A percentile compares a stretch with the other conserved stretches of the same genome.
Conservation (phyloP, 768 basidiomycete genomes). For the Rhodosporidiobolus sp. region DNA sequence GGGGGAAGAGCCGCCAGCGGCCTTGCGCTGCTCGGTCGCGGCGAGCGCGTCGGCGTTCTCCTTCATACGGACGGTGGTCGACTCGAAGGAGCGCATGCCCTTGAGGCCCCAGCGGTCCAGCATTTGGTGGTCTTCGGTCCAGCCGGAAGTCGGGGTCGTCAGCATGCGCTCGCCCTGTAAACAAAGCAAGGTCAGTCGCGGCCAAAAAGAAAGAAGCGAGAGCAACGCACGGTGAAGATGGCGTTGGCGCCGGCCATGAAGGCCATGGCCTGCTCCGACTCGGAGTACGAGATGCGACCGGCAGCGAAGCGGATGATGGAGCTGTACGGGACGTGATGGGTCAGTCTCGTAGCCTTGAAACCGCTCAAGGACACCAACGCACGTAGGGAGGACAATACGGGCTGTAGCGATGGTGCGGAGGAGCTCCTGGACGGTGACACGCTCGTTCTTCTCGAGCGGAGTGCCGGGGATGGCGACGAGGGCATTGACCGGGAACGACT, state of each 20-base stretch:
- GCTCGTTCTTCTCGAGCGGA: constrained; percentile 87
- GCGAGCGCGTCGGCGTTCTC: constrained; percentile 23
- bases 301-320: constrained; percentile 93
- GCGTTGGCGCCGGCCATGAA: constrained; percentile 99
- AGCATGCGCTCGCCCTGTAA: constrained; percentile 75
- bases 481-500: constrained; percentile 97
- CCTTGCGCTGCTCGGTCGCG: constrained; percentile 31
- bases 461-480: constrained; percentile 94
- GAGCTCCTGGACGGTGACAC: constrained; percentile 74
- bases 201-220: not conserved
- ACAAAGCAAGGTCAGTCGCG: not conserved
- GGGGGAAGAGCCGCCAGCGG: not conserved
- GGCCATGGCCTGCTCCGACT: constrained; percentile 93
- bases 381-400: constrained; percentile 80
- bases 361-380: too few relatives aligned
- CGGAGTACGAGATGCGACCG: constrained; percentile 79
- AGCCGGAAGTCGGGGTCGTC: constrained; percentile 76
- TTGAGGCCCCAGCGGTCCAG: constrained; percentile 86
- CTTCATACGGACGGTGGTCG: constrained; percentile 34
- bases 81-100: constrained; percentile 81
- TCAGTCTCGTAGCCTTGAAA: not conserved
- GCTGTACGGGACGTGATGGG: constrained; percentile 5
- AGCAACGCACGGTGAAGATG: constrained; percentile 71
- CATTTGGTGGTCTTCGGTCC: constrained; percentile 98
- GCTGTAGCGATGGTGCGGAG: constrained; percentile 94